Evolutionary conservation across 1,139 yeast species (phyloP), one percentile per base, ranked within the genome.

Genomic region (Nakaseomyces nivariensis): DNA sequence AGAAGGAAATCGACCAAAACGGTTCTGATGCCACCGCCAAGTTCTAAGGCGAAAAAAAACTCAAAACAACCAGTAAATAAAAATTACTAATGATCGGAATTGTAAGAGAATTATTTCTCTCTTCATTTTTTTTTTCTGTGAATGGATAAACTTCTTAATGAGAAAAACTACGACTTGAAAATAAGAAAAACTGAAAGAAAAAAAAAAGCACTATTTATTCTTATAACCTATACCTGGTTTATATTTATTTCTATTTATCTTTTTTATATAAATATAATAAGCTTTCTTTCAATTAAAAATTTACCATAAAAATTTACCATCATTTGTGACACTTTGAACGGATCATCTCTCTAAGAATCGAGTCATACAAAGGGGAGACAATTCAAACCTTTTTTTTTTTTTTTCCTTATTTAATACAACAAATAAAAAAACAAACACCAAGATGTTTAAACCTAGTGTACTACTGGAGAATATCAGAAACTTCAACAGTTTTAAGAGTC

Each of bases 1-100:
- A 81, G 70, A 78, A 74, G 62, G 92, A 83, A 66, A 72, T 77
- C 50, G 54, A 52, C 37, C 22, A 29, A 8, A 27, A 41, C 34
- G 44, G 34, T 17, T 4, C 34, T 22, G 44, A 27, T 9, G 34
- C 44, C 8, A 27, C 44, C n/a, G 44, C 44, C 29, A 41, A 41
- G 34, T 27, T 41, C 34, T 41, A 29, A 41, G 42, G 22, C 22
- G 22, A 17, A 17, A 1, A 1, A 17, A 17, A 17, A 17, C 22
- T 3, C 22, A 17, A 17, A 17, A 17, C 22, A 2, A 17, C 22
- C 22, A 17, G 22, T 17, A 17, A 17, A 17, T 17, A 17, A 17
- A 17, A 17, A 17, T 17, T 17, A 17, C 22, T 17, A 17, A 17
- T 17, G 22, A 17, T 17, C 3, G 22, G 22, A 17, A 17, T 17